Base-by-base conservation (phyloP, 805 yeast species). In the Pichia phayaonensis region DNA sequence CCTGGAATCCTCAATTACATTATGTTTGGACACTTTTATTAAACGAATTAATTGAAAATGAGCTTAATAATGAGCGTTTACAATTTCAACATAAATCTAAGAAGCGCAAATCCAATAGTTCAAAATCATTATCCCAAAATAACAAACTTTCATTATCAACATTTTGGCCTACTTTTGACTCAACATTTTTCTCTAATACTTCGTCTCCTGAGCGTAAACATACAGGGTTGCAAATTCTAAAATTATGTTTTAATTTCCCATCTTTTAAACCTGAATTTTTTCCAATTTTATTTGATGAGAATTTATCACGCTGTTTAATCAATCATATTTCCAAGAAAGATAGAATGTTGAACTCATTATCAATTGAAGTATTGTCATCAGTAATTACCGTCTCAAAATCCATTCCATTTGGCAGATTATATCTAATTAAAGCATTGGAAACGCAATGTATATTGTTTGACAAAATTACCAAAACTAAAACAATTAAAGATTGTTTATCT, bases 161-260 rank as follows among this genome's bases (percentile, higher is more conserved):
- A 48, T 90, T 92, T 64, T 90, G 96, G 95, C 78, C 80, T 57
- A 71, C 75, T 4, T 82, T 92, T 16, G 97, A 92, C 62, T 94
- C 89, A 59, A 76, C 85, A 4, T 79, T 86, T 53, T 90, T 92
- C 58, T 72, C 86, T 6, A 80, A 79, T 38, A 80, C 83, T 56
- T 74, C 96, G 0, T 89, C 97, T 1, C 79, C 83, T 31, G 97
- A 90, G 64, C 74, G 96, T 51, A 92, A 90, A 64, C 86, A 76
- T 65, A 79, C 88, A 77, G 98, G 97, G 0, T 80, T 90, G 59
- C 86, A 86, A 57, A 76, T 90, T 12, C 80, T 90, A 54, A 72
- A 68, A 41, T 69, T 73, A 47, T 73, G 62, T 83, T 8, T 61
- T 65, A 42, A 50, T 38, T 46, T 46, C 21, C 40, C 58, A 24